These are phyloP conservation scores for Aspergillus haitiensis DNA, from an alignment of 495 filamentous ascomycete genomes.

Conservation along the genomic window DNA sequence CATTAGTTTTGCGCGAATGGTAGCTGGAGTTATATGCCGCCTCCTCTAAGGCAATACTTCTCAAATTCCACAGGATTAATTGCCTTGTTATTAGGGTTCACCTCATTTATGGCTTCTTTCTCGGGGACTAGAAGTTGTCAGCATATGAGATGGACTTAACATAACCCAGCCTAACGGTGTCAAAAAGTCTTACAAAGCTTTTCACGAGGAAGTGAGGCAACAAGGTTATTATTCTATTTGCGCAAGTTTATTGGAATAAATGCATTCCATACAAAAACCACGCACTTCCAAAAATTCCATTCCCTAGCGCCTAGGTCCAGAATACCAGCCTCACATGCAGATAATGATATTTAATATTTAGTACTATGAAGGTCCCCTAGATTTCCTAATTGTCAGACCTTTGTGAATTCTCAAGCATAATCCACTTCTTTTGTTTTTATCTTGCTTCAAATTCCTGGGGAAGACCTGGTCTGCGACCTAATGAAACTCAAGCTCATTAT, in stretches of 20 bases:
- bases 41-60: conserved; percentile 40
- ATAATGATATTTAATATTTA: not conserved
- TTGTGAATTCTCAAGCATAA: too few relatives aligned
- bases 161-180: not conserved
- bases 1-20: conserved; percentile 42
- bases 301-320: not conserved
- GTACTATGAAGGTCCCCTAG: too few relatives aligned
- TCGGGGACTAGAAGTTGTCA: conserved; percentile 21
- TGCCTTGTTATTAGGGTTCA: conserved; percentile 29
- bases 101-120: conserved; percentile 35
- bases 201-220: too few relatives aligned
- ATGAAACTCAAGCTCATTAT: too few relatives aligned
- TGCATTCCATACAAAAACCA: not conserved
- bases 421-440: too few relatives aligned
- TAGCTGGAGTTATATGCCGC: conserved; percentile 41
- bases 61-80: conserved; percentile 40
- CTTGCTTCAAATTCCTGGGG: too few relatives aligned
- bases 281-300: not conserved
- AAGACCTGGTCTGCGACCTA: too few relatives aligned
- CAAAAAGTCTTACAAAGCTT: not conserved
- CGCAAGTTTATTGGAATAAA: too few relatives aligned
- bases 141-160: not conserved
- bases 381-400: too few relatives aligned
- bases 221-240: too few relatives aligned
- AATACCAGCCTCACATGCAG: not conserved